Evolutionary conservation across 495 filamentous ascomycete species (phyloP), one percentile per base, ranked within the genome.

Genomic region (Xylaria palmicola): DNA sequence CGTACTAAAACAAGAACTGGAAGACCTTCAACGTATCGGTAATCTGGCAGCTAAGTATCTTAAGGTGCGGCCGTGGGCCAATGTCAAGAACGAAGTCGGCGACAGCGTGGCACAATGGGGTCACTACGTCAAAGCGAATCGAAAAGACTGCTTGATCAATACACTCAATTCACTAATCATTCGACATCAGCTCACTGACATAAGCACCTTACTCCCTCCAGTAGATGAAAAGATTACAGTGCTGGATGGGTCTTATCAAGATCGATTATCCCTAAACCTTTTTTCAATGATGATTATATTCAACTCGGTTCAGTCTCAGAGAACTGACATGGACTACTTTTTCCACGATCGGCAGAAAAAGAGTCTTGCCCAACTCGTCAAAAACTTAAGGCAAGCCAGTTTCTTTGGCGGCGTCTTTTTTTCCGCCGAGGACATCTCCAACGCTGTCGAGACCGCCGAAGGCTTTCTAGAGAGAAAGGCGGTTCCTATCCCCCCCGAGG

Each of bases 221-320:
- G 79, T 97, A 13, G 72, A 85, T 36, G 89, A 96, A 66, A 85
- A 83, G 29, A 75, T 89, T 9, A 83, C 93, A 5, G 82, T 88
- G 59, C 80, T 98, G 13, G 85, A 92, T 62, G 91, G 91, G 1
- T 91, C 86, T 4, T 90, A 88, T 64, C 90, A 92, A 63, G 93
- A 98, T 74, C 89, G 85, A 62, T 68, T 97, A 12, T 90, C 86
- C 1, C 81, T 93, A 26, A 98, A 97, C 66, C 75, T 94, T 2
- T 96, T 98, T 68, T 83, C 89, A 2, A 86, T 91, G 62, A 84
- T 86, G 65, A 81, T 97, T 27, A 86, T 88, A 13, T 85, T 90
- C 53, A 98, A 98, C 70, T 86, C 92, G 1, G 86, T 98, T 6
- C 93, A 92, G n/a, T 95, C 91, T 4, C 90, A 97, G 64, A 79